Percentiles rank a stretch among this genome's conserved stretches.
phyloP scores from a whole-genome alignment of 1,284 basidiomycete species.

The Hymenochaete sp. region DNA sequence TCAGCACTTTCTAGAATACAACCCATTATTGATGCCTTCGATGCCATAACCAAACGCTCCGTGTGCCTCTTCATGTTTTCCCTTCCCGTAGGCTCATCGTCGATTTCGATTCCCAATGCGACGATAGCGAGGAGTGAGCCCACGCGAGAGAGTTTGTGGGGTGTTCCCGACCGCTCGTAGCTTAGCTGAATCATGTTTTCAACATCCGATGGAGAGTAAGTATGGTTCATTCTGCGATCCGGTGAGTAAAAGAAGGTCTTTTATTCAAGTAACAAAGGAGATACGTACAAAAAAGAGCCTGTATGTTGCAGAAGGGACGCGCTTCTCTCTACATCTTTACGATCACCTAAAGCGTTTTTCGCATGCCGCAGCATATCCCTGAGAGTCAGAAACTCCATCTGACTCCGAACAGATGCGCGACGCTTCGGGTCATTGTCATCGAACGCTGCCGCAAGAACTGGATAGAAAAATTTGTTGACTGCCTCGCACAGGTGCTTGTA shows the following conservation, averaged over 20 bases:
- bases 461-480: neutral
- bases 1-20: too few relatives aligned
- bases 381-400: neutral
- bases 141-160: neutral
- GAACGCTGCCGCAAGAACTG: neutral
- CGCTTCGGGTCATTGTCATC: neutral
- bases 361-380: neutral
- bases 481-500: too few relatives aligned
- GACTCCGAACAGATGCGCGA: neutral
- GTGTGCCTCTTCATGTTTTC: too few relatives aligned
- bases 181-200: neutral
- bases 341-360: neutral
- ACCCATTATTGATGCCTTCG: too few relatives aligned
- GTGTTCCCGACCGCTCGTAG: neutral
- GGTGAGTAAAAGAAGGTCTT: neutral
- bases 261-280: neutral
- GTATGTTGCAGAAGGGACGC: neutral
- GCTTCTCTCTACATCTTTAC: neutral
- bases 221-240: slow-evolving; percentile 1
- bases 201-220: neutral
- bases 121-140: neutral
- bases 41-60: too few relatives aligned
- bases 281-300: neutral
- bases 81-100: neutral
- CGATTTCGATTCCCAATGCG: neutral